Conservation (phyloP, 164 flowering plant species). For the Kingdonia uniflora region DNA sequence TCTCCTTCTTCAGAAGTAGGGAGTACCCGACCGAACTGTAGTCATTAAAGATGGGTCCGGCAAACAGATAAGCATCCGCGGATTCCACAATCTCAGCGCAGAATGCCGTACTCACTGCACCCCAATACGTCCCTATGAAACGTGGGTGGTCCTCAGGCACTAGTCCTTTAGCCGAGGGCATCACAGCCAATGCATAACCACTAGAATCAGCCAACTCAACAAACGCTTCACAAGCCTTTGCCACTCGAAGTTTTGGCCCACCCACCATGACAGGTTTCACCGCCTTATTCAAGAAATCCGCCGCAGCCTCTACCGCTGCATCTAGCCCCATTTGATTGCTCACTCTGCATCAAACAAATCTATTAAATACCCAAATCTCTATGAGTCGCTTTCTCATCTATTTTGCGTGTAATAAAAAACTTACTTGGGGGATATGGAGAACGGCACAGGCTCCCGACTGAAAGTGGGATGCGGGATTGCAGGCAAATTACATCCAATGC, state of each 20-base stretch:
- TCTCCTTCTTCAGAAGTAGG: neutral
- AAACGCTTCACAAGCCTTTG: slow-evolving; percentile 2
- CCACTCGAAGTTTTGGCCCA: slow-evolving; percentile 2
- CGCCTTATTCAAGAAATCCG: neutral
- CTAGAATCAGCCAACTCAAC: slow-evolving; percentile 1
- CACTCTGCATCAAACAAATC: neutral
- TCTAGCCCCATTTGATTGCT: slow-evolving; percentile 4
- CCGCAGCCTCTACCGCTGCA: slow-evolving; percentile 1
- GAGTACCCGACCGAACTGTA: slow-evolving; percentile 2
- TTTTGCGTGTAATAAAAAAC: neutral
- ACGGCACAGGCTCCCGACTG: slow-evolving; percentile 66
- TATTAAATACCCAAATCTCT: too few relatives aligned
- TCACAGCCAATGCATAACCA: slow-evolving; percentile 3
- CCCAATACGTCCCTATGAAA: slow-evolving; percentile 3
- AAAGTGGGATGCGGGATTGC: slow-evolving; percentile 71
- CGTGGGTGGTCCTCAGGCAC: slow-evolving; percentile 2
- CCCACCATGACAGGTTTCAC: slow-evolving; percentile 2
- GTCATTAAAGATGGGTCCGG: slow-evolving; percentile 3
- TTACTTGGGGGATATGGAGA: slow-evolving; percentile 51
- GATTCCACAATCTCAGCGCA: slow-evolving; percentile 3
- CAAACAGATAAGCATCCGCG: slow-evolving; percentile 2
- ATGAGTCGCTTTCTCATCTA: too few relatives aligned
- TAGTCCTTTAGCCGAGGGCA: slow-evolving; percentile 1
- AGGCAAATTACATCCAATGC: slow-evolving; percentile 68
- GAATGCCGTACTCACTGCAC: slow-evolving; percentile 1